phyloP scores from a whole-genome alignment of 345 rosid genomes.

The Gossypium mustelinum region DNA sequence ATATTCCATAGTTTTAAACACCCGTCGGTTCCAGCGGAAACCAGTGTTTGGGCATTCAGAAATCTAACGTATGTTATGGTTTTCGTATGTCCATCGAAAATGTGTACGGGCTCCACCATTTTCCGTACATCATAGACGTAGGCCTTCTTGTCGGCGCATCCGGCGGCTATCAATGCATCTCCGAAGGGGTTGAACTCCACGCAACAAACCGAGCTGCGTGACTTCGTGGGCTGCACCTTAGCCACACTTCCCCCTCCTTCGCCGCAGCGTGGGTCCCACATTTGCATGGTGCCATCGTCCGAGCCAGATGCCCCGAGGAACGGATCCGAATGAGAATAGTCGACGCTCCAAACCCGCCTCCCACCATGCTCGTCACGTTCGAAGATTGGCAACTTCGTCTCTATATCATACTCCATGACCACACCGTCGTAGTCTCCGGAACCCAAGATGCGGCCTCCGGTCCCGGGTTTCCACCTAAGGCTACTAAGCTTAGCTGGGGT shows the following conservation, averaged over 20 bases:
- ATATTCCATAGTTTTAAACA: conserved; percentile 66
- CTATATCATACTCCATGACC: conserved; percentile 77
- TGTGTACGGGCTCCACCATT: conserved; percentile 35
- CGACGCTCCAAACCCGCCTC: conserved; percentile 83
- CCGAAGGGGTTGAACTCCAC: conserved; percentile 75
- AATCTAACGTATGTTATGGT: conserved; percentile 70
- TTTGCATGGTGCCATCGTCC: conserved; percentile 83
- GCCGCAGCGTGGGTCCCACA: conserved; percentile 68
- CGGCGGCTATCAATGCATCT: conserved; percentile 48
- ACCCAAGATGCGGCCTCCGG: conserved; percentile 51
- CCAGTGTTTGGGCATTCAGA: conserved; percentile 35
- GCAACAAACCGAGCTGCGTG: conserved; percentile 50
- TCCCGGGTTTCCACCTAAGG: conserved; percentile 66
- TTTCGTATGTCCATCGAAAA: conserved; percentile 58
- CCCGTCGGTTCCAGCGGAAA: conserved; percentile 65
- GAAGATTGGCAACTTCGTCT: conserved; percentile 48
- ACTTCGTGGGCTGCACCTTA: conserved; percentile 43
- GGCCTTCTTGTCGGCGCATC: conserved; percentile 68
- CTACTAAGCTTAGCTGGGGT: conserved; percentile 94
- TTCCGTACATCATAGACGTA: conserved; percentile 66
- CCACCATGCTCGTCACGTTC: conserved; percentile 98
- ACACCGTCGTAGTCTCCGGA: conserved; percentile 94
- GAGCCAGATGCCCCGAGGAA: conserved; percentile 78
- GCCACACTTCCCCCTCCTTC: conserved; percentile 46
- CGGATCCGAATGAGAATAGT: conserved; percentile 51